A percentile compares a stretch with the other conserved stretches of the same genome.
Evolutionary conservation across 83 land plant species (phyloP).

Genomic region (Diphasiastrum complanatum): DNA sequence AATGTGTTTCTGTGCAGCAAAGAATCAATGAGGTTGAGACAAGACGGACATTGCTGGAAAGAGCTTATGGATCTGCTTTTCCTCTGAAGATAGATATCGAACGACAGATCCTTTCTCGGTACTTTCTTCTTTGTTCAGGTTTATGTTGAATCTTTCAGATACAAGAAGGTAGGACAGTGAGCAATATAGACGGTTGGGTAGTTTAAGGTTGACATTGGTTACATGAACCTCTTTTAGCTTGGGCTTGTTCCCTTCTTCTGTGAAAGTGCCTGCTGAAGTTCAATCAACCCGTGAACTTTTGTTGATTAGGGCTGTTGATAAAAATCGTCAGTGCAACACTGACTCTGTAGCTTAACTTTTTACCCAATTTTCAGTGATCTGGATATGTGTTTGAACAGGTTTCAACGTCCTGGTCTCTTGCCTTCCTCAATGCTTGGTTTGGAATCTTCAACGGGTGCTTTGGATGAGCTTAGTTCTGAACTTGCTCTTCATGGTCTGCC

Average conservation of each 20-base stretch:
- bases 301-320: not conserved
- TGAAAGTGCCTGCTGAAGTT: too few species aligned
- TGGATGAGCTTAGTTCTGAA: slow-evolving; percentile 78
- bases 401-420: slow-evolving; percentile 77
- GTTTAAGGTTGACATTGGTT: too few species aligned
- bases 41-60: slow-evolving; percentile 46
- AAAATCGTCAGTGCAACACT: not conserved
- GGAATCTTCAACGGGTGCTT: slow-evolving; percentile 73
- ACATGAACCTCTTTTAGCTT: too few species aligned
- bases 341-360: not conserved
- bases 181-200: too few species aligned
- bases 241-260: too few species aligned
- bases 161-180: not conserved
- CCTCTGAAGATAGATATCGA: slow-evolving; percentile 81
- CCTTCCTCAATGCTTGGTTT: slow-evolving; percentile 95
- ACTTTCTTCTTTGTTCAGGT: not conserved
- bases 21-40: slow-evolving; percentile 42
- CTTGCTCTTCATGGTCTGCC: slow-evolving; percentile 54
- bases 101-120: slow-evolving; percentile 78
- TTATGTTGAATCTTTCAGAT: not conserved
- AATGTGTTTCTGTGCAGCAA: slow-evolving; percentile 42
- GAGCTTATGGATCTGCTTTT: slow-evolving; percentile 76
- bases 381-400: slow-evolving; percentile 35
- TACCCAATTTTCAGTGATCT: not conserved
- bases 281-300: too few species aligned